Percentiles rank a stretch among this genome's conserved stretches.
phyloP scores from a whole-genome alignment of 192 early-diverging fungal genomes.

The Backusella sp. region DNA sequence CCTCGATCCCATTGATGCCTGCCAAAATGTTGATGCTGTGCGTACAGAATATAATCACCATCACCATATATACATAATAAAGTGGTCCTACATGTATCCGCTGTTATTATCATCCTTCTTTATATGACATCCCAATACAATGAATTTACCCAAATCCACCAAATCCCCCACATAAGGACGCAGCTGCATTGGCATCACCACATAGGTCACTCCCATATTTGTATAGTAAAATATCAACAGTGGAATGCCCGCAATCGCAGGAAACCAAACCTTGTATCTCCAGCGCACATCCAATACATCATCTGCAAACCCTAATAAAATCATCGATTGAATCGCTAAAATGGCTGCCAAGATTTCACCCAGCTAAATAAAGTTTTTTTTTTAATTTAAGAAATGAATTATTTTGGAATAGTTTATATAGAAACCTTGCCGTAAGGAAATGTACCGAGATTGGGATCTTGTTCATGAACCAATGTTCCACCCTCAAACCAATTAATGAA shows the following conservation, averaged over 20 bases:
- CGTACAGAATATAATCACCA: constrained; percentile 92
- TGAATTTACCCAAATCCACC: constrained; percentile 71
- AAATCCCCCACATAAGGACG: constrained; percentile 67
- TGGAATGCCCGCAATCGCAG: constrained; percentile 89
- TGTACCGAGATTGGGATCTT: constrained; percentile 40
- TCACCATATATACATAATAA: constrained; percentile 93
- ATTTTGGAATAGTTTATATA: no score
- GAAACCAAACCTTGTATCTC: constrained; percentile 94
- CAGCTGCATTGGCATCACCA: constrained; percentile 84
- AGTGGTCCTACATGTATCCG: constrained; percentile 56
- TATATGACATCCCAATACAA: neutral
- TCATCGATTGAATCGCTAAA: constrained; percentile 92
- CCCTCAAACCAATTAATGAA: constrained; percentile 83
- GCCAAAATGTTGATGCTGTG: constrained; percentile 98
- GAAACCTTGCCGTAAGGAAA: constrained; percentile 76
- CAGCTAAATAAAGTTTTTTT: constrained; percentile 46
- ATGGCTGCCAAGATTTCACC: constrained; percentile 91
- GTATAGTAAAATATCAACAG: constrained; percentile 93
- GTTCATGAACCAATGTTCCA: constrained; percentile 30
- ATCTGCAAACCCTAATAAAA: constrained; percentile 97
- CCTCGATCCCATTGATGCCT: constrained; percentile 97
- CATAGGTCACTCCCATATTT: constrained; percentile 82
- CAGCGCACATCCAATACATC: constrained; percentile 96
- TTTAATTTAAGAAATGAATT: neutral
- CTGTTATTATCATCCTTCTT: neutral